Percentiles rank a stretch among this genome's conserved stretches.
These are phyloP conservation scores for Plasmopara viticola DNA, from an alignment of 352 stramenopile species.

Conservation along the genomic window DNA sequence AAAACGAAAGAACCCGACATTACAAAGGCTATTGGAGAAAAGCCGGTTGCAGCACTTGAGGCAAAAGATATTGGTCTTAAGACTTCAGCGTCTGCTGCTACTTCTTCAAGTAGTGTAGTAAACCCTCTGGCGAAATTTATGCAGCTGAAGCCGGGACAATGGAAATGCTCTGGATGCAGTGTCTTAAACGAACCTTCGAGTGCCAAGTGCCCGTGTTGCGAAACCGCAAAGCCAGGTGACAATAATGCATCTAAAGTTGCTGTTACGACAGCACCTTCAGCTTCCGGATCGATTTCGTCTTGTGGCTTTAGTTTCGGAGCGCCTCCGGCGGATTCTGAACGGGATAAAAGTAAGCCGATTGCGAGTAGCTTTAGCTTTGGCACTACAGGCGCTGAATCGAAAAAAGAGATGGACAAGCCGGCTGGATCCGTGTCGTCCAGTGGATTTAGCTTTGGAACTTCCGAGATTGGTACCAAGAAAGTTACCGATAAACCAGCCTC, in stretches of 20 bases:
- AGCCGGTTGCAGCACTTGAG: constrained; percentile 6
- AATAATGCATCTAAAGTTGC: constrained; percentile 3
- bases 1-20: constrained; percentile 24
- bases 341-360: constrained; percentile 16
- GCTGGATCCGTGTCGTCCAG: constrained; percentile 13
- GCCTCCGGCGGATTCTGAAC: constrained; percentile 12
- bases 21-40: constrained; percentile 12
- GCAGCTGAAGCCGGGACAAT: constrained; percentile 59
- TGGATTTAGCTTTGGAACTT: constrained; percentile 20
- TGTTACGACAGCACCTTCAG: constrained; percentile 10
- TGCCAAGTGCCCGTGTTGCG: constrained; percentile 76
- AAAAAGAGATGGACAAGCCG: constrained; percentile 21
- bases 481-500: constrained; percentile 12
- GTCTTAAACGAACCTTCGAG: constrained; percentile 55
- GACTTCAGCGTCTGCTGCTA: constrained; percentile 2
- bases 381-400: constrained; percentile 15
- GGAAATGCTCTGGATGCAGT: constrained; percentile 75
- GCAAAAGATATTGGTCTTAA: constrained; percentile 4
- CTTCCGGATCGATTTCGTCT: constrained; percentile 12
- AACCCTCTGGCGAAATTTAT: constrained; percentile 65
- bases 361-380: constrained; percentile 46
- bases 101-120: constrained; percentile 14
- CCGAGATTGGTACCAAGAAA: constrained; percentile 9
- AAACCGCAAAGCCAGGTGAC: constrained; percentile 44
- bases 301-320: constrained; percentile 32